phyloP scores from a whole-genome alignment of 140 eudicot genomes.

The Stevia rebaudiana region DNA sequence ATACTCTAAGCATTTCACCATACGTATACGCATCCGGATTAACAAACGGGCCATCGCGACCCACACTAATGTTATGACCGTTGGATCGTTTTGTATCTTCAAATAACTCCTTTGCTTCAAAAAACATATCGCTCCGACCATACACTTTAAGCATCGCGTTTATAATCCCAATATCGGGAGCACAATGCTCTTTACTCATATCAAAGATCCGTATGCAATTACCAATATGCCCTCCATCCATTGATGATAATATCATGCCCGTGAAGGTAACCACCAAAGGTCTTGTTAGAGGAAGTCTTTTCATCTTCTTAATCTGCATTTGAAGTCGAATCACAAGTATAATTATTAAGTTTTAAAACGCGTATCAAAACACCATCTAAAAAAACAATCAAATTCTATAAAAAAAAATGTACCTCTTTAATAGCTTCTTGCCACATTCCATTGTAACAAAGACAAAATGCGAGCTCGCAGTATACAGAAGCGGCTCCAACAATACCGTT shows the following conservation, averaged over 20 bases:
- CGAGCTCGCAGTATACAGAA: conserved; percentile 86
- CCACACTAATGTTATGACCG: conserved; percentile 24
- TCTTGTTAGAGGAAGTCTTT: conserved; percentile 48
- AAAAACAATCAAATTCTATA: background rate
- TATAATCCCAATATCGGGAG: conserved; percentile 67
- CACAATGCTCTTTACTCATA: conserved; percentile 44
- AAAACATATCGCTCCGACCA: conserved; percentile 79
- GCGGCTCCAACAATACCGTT: conserved; percentile 73
- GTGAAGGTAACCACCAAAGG: conserved; percentile 75
- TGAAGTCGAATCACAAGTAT: background rate
- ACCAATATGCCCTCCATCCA: conserved; percentile 75
- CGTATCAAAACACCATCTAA: background rate
- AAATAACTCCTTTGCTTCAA: conserved; percentile 67
- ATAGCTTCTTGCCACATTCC: conserved; percentile 92
- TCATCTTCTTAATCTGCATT: conserved; percentile 74
- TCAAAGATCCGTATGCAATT: conserved; percentile 59
- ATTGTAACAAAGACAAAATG: conserved; percentile 83
- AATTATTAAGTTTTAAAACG: background rate
- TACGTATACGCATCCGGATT: conserved; percentile 63
- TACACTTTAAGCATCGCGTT: conserved; percentile 85
- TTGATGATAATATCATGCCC: conserved; percentile 76
- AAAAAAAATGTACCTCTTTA: conserved; percentile 48
- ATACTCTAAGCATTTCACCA: conserved; percentile 69
- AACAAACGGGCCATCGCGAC: conserved; percentile 33
- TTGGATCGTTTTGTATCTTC: conserved; percentile 45